Evolutionary conservation across 2,329 filamentous ascomycete genomes (phyloP).

Genomic region (Colletotrichum sp.): DNA sequence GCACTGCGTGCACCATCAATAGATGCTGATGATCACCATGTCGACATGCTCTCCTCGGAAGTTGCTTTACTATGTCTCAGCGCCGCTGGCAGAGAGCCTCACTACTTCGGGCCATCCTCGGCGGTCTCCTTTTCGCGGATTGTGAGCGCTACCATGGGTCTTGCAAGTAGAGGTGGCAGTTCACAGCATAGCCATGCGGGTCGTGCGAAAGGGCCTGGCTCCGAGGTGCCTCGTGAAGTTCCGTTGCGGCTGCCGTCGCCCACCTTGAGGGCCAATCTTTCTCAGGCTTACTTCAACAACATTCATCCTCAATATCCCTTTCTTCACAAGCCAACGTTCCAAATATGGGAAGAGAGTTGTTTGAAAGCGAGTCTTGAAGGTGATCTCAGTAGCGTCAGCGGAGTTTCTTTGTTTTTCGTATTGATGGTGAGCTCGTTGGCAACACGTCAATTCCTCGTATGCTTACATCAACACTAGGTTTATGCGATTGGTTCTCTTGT

Average conservation of each 20-base stretch:
- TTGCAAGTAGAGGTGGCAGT: not conserved
- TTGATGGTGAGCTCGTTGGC: conserved; percentile 9
- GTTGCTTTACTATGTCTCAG: conserved; percentile 35
- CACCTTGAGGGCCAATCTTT: conserved; percentile 20
- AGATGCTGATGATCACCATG: conserved; percentile 5
- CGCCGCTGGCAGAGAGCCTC: conserved; percentile 37
- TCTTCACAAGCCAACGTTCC: conserved; percentile 37
- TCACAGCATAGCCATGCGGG: conserved; percentile 12
- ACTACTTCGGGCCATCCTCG: conserved; percentile 41
- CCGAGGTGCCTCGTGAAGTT: not conserved
- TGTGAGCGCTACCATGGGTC: conserved; percentile 28
- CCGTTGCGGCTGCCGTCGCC: conserved; percentile 21
- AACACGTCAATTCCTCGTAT: not conserved
- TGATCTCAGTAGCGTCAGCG: not conserved
- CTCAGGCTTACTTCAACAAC: conserved; percentile 39
- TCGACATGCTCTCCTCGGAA: conserved; percentile 29
- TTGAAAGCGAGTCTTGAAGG: not conserved
- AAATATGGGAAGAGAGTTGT: conserved; percentile 32
- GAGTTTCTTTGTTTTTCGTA: conserved; percentile 21
- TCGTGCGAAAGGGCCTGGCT: not conserved
- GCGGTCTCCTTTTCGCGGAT: conserved; percentile 35
- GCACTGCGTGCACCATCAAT: not conserved
- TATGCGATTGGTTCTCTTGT: conserved; percentile 24
- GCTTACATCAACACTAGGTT: not conserved
- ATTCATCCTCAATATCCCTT: conserved; percentile 43